Evolutionary conservation across 192 early-diverging fungal genomes (phyloP), one percentile per base, ranked within the genome.

Genomic region (Coemansia sp.): DNA sequence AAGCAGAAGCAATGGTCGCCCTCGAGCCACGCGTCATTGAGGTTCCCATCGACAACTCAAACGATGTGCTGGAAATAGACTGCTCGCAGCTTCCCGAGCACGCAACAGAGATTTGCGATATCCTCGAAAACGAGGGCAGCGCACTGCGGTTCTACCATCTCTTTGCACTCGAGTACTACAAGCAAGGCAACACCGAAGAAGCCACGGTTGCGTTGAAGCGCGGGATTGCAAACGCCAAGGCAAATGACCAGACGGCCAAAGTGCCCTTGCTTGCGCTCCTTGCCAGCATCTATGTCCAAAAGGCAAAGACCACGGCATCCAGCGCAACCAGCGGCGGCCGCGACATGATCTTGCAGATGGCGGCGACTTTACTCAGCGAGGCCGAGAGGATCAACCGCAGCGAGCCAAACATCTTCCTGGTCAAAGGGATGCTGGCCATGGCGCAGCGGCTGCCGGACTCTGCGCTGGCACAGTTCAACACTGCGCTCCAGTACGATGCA

Each of bases 111-210:
- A 81, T 93, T 28, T 87, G 89, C 69, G 84, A 84, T 28, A 92
- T 93, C 61, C 70, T 93, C 15, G 86, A 83, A 56, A 77, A 88
- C 23, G 90, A 93, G 55, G 77, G 74, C 51, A 81, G 77, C 34
- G 82, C 87, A 16, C 79, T 89, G 35, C 71, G 81, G 63, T 84
- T 90, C 59, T 92, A 89, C 74, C 65, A 89, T 21, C 70, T 86
- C 23, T 89, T 93, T 77, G 89, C 90, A 83, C 77, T 79, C 29
- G 92, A 92, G 71, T 94, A 92, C 78, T 87, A 87, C 63, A 83
- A 86, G 55, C 87, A 90, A 55, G 81, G 83, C 10, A 83, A 85
- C 37, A 63, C 81, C 18, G 85, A 89, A 5, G 81, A 86, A 51
- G 84, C 86, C 7, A 84, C 89, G 16, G 78, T 70, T 25, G 83